phyloP scores from a whole-genome alignment of 306 rosid species.

The Quercus berberidifolia region DNA sequence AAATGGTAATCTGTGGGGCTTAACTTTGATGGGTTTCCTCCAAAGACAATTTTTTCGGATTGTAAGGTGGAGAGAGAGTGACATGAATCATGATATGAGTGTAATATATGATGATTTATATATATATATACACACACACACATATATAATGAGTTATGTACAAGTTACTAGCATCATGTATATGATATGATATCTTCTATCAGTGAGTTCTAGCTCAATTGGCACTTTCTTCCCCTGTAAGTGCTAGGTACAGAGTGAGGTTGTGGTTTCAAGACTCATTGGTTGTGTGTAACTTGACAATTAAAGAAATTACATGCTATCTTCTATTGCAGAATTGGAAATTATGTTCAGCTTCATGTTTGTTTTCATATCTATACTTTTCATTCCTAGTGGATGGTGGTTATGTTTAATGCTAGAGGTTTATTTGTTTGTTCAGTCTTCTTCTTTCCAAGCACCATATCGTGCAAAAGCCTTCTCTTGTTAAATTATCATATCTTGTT shows the following conservation, averaged over 20 bases:
- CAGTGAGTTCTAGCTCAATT: no score
- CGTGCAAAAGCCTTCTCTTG: not conserved
- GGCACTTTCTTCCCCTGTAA: no score
- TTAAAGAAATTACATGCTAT: no score
- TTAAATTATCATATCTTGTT: not conserved
- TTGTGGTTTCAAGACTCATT: no score
- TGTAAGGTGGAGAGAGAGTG: no score
- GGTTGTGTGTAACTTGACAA: no score
- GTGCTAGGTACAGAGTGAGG: no score
- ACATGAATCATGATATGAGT: not conserved
- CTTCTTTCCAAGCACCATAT: not conserved
- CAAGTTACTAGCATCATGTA: not conserved
- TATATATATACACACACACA: fast-evolving
- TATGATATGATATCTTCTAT: not conserved
- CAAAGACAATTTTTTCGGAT: not conserved
- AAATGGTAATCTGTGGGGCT: not conserved
- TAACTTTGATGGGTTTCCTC: not conserved
- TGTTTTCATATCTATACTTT: not conserved
- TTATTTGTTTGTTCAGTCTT: not conserved
- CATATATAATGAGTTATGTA: no score
- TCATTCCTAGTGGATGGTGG: not conserved
- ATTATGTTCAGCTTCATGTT: not conserved
- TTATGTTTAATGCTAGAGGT: not conserved
- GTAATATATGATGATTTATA: not conserved
- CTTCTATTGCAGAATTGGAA: not conserved